A percentile compares a stretch with the other conserved stretches of the same genome.
Evolutionary conservation across 441 rosid genomes (phyloP).

Genomic region (Bruguiera hainesii): DNA sequence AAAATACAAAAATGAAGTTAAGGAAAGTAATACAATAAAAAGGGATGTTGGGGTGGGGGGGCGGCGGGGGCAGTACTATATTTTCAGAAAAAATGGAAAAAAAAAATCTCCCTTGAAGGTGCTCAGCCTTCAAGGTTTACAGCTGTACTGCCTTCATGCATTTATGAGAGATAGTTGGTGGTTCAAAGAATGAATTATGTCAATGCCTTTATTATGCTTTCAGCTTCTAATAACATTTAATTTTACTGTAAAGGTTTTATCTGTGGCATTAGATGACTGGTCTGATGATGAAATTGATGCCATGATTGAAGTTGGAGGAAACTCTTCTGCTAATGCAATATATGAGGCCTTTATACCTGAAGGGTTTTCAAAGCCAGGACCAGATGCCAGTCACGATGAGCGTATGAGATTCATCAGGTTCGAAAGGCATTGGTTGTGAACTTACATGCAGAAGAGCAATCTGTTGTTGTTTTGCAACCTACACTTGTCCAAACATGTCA

Average conservation of each 20-base stretch:
- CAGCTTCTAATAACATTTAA: neutral
- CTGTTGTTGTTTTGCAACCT: neutral
- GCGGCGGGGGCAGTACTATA: no score
- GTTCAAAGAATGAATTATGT: neutral
- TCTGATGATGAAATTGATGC: slow-evolving; percentile 80
- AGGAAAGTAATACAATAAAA: no score
- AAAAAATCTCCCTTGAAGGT: no score
- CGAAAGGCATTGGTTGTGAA: slow-evolving; percentile 12
- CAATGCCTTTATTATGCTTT: slow-evolving; percentile 1
- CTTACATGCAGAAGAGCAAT: neutral
- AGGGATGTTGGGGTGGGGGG: no score
- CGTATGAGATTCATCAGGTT: slow-evolving; percentile 83
- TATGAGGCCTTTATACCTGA: slow-evolving; percentile 88
- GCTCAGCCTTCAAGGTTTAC: no score
- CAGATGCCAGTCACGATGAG: slow-evolving; percentile 68
- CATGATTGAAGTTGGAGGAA: slow-evolving; percentile 95
- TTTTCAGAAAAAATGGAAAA: no score
- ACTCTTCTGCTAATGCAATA: slow-evolving; percentile 78
- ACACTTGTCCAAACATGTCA: neutral
- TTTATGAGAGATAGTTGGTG: neutral
- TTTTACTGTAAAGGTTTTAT: slow-evolving; percentile 56
- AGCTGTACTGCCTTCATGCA: no score
- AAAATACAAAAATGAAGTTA: no score
- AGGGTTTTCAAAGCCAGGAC: slow-evolving; percentile 69
- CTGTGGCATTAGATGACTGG: slow-evolving; percentile 97